Conservation (phyloP, 306 rosid genomes). For the Cicer bijugum region DNA sequence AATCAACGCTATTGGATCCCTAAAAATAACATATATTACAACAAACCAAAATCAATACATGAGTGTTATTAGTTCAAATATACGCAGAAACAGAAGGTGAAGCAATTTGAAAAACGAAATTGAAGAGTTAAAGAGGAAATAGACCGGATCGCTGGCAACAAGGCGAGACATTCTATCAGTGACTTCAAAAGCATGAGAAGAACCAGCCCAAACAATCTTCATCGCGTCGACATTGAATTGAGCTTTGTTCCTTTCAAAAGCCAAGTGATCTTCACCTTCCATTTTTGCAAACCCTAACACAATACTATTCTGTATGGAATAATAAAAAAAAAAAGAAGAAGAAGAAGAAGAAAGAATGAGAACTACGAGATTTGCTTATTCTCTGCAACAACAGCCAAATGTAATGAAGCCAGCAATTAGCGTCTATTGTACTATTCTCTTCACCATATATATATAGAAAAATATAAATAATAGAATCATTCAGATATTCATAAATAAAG, state of each 20-base stretch:
- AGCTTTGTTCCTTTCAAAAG: constrained; percentile 74
- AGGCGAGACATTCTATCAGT: constrained; percentile 85
- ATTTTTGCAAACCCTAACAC: constrained; percentile 7
- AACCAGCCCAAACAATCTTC: constrained; percentile 94
- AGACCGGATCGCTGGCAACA: constrained; percentile 90
- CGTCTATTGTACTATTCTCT: neutral
- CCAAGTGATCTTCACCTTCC: constrained; percentile 76
- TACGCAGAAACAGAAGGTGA: no score
- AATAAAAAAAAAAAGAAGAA: neutral
- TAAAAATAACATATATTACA: neutral
- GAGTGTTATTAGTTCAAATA: no score
- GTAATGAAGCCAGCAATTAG: constrained; percentile 26
- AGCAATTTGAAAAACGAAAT: neutral
- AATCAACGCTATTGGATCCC: constrained; percentile 6
- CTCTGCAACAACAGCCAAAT: constrained; percentile 29
- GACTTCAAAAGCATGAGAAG: constrained; percentile 64
- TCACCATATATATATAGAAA: no score
- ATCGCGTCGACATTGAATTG: constrained; percentile 82
- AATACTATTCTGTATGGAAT: neutral
- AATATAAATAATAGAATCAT: neutral
- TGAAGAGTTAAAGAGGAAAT: neutral
- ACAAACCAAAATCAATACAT: neutral
- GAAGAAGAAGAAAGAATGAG: neutral
- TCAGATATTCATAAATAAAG: neutral
- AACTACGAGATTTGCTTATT: neutral